Conservation (phyloP, 352 stramenopile species). For the Blastocystis sp. region DNA sequence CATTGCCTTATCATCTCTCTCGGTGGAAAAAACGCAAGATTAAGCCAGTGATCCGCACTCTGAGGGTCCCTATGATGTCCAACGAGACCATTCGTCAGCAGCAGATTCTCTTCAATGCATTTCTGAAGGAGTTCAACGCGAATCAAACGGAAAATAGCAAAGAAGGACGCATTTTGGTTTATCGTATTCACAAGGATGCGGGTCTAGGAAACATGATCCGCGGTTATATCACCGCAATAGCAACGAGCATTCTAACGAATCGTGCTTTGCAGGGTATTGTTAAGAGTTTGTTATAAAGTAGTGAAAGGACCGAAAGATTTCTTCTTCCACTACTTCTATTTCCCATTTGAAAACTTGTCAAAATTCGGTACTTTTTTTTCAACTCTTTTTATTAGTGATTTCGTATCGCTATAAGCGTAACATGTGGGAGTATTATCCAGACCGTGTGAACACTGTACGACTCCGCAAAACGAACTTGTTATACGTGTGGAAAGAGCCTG, state of each 20-base stretch:
- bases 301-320: not conserved
- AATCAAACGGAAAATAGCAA: not conserved
- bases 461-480: not conserved
- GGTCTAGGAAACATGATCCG: constrained; percentile 57
- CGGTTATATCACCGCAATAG: not conserved
- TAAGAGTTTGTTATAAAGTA: not conserved
- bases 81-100: not conserved
- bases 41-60: not conserved
- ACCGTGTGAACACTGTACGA: not conserved
- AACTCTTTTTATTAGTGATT: not conserved
- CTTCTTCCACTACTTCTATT: not conserved
- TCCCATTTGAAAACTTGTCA: not conserved
- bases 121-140: not conserved
- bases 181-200: constrained; percentile 18
- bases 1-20: no score
- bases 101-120: not conserved
- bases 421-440: not conserved
- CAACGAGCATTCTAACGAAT: not conserved
- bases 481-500: not conserved
- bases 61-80: not conserved
- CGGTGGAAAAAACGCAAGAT: not conserved
- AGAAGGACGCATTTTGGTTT: not conserved
- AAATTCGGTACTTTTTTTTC: not conserved
- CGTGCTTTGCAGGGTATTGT: not conserved
- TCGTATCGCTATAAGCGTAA: not conserved